Percentiles rank a stretch among this genome's conserved stretches.
These are phyloP conservation scores for Solanum ossicruentum DNA, from an alignment of 257 asterid genomes.

Conservation along the genomic window DNA sequence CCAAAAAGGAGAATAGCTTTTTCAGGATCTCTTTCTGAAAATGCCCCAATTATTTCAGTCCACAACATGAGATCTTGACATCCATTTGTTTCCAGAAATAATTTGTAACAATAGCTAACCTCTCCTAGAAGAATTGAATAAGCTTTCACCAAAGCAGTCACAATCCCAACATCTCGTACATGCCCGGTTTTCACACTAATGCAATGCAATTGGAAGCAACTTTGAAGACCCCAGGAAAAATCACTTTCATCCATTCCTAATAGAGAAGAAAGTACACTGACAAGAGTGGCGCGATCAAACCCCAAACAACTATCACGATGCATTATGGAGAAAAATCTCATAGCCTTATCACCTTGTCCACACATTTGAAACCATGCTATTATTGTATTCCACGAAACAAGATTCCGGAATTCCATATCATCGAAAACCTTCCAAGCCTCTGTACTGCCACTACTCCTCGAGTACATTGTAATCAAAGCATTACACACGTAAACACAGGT, in stretches of 20 bases:
- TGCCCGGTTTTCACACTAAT: constrained; percentile 37
- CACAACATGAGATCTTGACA: constrained; percentile 57
- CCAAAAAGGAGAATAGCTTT: constrained; percentile 39
- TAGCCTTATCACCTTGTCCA: constrained; percentile 28
- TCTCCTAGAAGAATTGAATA: constrained; percentile 50
- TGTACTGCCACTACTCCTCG: constrained; percentile 16
- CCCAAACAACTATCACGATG: constrained; percentile 31
- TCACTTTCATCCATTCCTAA: constrained; percentile 10
- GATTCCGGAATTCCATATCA: constrained; percentile 31
- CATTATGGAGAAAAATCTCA: constrained; percentile 34
- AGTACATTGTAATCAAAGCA: constrained; percentile 68
- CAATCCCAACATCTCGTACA: constrained; percentile 42
- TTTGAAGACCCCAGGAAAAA: constrained; percentile 13
- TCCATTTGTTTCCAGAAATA: constrained; percentile 41
- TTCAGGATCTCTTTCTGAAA: constrained; percentile 41
- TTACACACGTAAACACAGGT: constrained; percentile 71
- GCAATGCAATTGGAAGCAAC: constrained; percentile 55
- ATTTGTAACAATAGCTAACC: constrained; percentile 23
- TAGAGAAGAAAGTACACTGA: constrained; percentile 42
- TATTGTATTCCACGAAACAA: constrained; percentile 72
- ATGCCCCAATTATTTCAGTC: constrained; percentile 62
- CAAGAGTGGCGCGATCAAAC: constrained; percentile 52
- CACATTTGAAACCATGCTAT: constrained; percentile 42
- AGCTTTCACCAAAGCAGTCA: constrained; percentile 53
- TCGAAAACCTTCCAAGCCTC: constrained; percentile 62